phyloP scores from a whole-genome alignment of 2,329 filamentous ascomycete genomes.

The Davidsoniella australis region DNA sequence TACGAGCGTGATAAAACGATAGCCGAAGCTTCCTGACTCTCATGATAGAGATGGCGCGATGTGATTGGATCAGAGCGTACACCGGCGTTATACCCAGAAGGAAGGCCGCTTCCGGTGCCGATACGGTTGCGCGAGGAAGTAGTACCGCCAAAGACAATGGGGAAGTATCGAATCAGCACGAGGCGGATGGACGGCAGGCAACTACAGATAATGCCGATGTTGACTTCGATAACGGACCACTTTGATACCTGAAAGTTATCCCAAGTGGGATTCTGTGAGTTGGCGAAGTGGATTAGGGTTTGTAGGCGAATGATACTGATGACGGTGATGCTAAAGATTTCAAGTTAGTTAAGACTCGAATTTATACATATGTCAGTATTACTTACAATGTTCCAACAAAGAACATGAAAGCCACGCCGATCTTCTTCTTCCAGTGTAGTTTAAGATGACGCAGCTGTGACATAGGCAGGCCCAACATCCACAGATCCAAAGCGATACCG shows the following conservation, averaged over 20 bases:
- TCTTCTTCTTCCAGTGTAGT: slow-evolving; percentile 30
- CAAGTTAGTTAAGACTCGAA: no score
- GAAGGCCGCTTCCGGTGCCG: not conserved
- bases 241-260: slow-evolving; percentile 16
- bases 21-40: slow-evolving; percentile 2
- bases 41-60: not conserved
- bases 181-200: slow-evolving; percentile 18
- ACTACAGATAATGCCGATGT: slow-evolving; percentile 18
- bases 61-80: not conserved
- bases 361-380: no score
- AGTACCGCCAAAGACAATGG: slow-evolving; percentile 9
- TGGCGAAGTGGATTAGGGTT: slow-evolving; percentile 15
- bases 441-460: slow-evolving; percentile 26
- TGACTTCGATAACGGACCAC: slow-evolving; percentile 19
- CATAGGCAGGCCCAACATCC: slow-evolving; percentile 34
- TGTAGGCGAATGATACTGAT: slow-evolving; percentile 16
- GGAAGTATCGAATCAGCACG: slow-evolving; percentile 15
- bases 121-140: not conserved
- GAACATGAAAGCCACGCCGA: slow-evolving; percentile 34
- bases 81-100: not conserved
- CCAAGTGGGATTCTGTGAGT: slow-evolving; percentile 16
- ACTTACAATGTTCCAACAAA: slow-evolving; percentile 26
- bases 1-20: slow-evolving; percentile 9
- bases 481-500: slow-evolving; percentile 34
- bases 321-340: slow-evolving; percentile 13